Conservation (phyloP, 2,329 filamentous ascomycete genomes). For the Colletotrichum camelliae region DNA sequence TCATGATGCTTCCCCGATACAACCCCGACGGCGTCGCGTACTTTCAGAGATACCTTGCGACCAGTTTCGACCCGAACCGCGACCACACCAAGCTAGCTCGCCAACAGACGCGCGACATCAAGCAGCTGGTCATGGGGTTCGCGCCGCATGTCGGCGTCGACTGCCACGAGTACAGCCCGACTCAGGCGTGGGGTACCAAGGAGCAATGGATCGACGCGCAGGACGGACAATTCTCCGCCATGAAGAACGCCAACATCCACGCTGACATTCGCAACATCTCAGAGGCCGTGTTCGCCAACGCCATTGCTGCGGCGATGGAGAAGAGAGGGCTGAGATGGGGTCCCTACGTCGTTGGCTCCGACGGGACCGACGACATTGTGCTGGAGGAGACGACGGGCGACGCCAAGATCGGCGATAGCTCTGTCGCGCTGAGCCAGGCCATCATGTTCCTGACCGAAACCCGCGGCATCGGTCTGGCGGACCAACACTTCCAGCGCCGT, state of each 20-base stretch:
- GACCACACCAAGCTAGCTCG: constrained; percentile 37
- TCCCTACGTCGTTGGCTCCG: constrained; percentile 29
- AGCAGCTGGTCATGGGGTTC: constrained; percentile 30
- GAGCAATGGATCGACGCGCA: constrained; percentile 28
- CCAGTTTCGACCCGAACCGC: constrained; percentile 36
- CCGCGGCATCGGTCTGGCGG: constrained; percentile 32
- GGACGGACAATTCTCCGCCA: constrained; percentile 36
- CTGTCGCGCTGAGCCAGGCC: constrained; percentile 32
- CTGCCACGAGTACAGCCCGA: constrained; percentile 35
- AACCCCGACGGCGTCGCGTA: constrained; percentile 39
- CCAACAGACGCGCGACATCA: constrained; percentile 35
- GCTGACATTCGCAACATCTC: constrained; percentile 31
- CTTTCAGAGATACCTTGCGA: constrained; percentile 34
- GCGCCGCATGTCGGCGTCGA: constrained; percentile 35
- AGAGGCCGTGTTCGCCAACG: constrained; percentile 31
- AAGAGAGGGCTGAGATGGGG: constrained; percentile 31
- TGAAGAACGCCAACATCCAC: constrained; percentile 39
- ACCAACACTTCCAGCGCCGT: constrained; percentile 35
- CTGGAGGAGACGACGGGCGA: constrained; percentile 33
- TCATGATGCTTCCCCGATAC: constrained; percentile 34
- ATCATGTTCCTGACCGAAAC: constrained; percentile 35
- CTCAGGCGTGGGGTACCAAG: constrained; percentile 23
- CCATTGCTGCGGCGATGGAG: constrained; percentile 33
- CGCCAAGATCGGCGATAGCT: constrained; percentile 34
- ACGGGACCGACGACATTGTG: constrained; percentile 1